These are phyloP conservation scores for Scutellaria baicalensis DNA, from an alignment of 257 asterid genomes.

Conservation along the genomic window DNA sequence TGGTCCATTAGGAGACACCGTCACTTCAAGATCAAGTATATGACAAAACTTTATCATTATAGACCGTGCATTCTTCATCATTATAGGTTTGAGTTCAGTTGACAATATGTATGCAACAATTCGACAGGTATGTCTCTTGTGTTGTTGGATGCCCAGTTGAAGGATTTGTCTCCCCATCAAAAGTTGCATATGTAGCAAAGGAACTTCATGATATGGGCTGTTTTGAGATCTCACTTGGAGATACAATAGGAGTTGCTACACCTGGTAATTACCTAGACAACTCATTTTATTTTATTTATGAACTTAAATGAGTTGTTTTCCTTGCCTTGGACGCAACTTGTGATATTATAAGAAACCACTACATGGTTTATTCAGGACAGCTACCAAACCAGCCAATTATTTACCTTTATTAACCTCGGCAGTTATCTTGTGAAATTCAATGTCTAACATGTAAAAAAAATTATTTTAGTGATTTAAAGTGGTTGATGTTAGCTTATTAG, in stretches of 20 bases:
- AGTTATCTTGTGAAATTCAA: neutral
- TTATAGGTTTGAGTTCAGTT: slow-evolving; percentile 11
- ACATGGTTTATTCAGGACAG: neutral
- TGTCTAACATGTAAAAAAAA: neutral
- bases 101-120: neutral
- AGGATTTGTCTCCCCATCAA: slow-evolving; percentile 64
- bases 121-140: slow-evolving; percentile 75
- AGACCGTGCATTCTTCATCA: neutral
- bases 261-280: slow-evolving; percentile 43
- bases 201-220: slow-evolving; percentile 96
- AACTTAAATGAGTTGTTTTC: neutral
- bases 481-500: neutral
- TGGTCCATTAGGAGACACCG: neutral
- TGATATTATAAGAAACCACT: neutral
- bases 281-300: neutral
- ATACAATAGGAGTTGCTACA: slow-evolving; percentile 87
- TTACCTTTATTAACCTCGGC: neutral
- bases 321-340: neutral
- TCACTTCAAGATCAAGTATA: neutral
- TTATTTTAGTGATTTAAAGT: neutral
- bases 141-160: slow-evolving; percentile 88
- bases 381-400: neutral
- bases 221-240: slow-evolving; percentile 88
- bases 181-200: slow-evolving; percentile 85
- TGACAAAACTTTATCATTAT: neutral